Evolutionary conservation across 169 alveolate genomes (phyloP), one percentile per base, ranked within the genome.

Genomic region (Plasmodium billcollinsi): DNA sequence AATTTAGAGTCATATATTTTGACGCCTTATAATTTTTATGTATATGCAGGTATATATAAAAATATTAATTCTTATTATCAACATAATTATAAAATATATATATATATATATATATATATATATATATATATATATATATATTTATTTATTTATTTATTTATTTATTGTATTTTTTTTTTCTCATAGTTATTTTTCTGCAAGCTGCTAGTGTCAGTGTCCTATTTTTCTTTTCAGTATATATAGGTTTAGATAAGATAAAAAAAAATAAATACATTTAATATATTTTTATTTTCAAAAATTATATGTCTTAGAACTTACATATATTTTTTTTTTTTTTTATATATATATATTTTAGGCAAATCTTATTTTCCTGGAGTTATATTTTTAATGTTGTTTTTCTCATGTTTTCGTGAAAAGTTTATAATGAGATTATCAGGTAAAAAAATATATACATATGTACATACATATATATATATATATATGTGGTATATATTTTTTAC

Each of bases 391-490:
- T 80, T 80, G 39, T 80, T 80, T 56, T 80, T 80, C 43, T 80
- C 90, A 8, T 80, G 90, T 49, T 80, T 67, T 80, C 74, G 90
- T 21, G 90, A 80, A 69, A 76, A 76, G 54, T 65, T 76, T 39
- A 76, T 76, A 65, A 76, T 76, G 54, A 49, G 89, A 52, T 29
- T 76, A 4, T 12, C 70, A 20, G 89, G 89, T 76, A 39, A 52
- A 56, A 11, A 56, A 1, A 56, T 11, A 15, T 56, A 15, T 56
- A 11, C 14, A 15, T 52, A 33, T 29, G n/a, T 12, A 15, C 7
- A 56, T n/a, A 56, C 2, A 56, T 15, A 56, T 47, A 18, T 50
- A 29, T 29, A 18, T 63, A 20, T 2, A 21, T n/a, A 15, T 14
- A 15, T 56, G 12, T 29, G 12, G n/a, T 7, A 20, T 61, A 45